Evolutionary conservation across 768 basidiomycete species (phyloP).

Genomic region (Lentinula detonsa): DNA sequence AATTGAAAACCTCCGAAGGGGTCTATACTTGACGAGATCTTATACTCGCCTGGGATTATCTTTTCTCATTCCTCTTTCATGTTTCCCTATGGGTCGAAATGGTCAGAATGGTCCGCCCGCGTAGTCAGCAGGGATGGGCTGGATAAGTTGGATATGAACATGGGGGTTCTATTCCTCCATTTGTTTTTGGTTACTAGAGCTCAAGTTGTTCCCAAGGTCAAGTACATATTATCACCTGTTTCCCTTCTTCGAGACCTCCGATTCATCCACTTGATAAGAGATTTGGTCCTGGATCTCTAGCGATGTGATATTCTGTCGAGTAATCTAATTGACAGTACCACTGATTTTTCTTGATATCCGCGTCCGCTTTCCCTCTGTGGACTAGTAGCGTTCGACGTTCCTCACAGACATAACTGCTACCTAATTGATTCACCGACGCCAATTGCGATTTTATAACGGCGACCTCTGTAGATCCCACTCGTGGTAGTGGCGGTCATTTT

Average conservation of each 20-base stretch:
- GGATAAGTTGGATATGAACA: background rate
- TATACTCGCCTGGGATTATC: background rate
- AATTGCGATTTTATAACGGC: background rate
- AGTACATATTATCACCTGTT: no score
- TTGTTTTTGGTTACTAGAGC: background rate
- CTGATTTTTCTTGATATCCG: no score
- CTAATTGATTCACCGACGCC: background rate
- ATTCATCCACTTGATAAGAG: no score
- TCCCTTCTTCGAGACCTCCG: no score
- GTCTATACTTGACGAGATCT: background rate
- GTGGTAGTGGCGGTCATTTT: background rate
- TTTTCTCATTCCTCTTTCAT: background rate
- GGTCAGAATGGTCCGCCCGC: no score
- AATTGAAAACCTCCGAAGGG: background rate
- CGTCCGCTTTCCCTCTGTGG: background rate
- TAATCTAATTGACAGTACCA: no score
- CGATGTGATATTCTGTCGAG: no score
- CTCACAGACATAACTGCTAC: background rate
- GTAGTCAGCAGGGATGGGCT: background rate
- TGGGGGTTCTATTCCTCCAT: background rate
- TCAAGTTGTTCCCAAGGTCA: no score
- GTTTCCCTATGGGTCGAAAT: background rate
- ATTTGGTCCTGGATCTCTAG: no score
- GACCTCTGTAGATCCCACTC: background rate
- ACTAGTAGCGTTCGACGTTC: background rate